These are phyloP conservation scores for Pseudonitzschia delicatissima DNA, from an alignment of 108 stramenopile genomes.

Conservation along the genomic window DNA sequence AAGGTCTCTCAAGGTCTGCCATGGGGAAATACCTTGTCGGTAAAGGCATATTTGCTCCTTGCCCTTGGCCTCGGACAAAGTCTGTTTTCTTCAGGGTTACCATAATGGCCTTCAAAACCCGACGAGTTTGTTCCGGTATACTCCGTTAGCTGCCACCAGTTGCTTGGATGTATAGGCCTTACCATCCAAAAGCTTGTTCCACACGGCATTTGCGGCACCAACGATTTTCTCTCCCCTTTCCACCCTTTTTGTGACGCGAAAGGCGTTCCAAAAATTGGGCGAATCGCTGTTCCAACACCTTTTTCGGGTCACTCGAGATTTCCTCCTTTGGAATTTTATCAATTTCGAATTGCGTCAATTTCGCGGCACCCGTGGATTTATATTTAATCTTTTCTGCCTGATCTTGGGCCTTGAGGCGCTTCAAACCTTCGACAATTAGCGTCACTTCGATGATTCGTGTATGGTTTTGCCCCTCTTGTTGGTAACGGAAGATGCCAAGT, in stretches of 20 bases:
- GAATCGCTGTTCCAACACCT: background rate
- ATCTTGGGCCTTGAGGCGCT: background rate
- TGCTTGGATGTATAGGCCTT: background rate
- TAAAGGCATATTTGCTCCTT: background rate
- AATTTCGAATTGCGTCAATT: background rate
- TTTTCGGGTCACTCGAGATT: background rate
- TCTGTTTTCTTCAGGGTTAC: background rate
- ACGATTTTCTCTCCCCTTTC: background rate
- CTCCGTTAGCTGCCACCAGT: background rate
- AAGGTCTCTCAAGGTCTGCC: background rate
- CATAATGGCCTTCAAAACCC: background rate
- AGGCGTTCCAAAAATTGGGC: background rate
- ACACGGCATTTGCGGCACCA: background rate
- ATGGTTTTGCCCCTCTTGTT: background rate
- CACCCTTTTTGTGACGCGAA: background rate
- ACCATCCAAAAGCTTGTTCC: background rate
- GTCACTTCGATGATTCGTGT: slow-evolving; percentile 4
- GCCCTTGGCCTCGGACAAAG: slow-evolving; percentile 2
- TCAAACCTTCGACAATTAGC: background rate
- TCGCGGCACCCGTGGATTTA: background rate
- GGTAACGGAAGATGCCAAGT: background rate
- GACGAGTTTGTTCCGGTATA: background rate
- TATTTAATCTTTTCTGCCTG: background rate
- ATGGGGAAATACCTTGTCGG: background rate
- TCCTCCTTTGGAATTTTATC: background rate